phyloP scores from a whole-genome alignment of 352 stramenopile species.

The Phytophthora kernoviae region DNA sequence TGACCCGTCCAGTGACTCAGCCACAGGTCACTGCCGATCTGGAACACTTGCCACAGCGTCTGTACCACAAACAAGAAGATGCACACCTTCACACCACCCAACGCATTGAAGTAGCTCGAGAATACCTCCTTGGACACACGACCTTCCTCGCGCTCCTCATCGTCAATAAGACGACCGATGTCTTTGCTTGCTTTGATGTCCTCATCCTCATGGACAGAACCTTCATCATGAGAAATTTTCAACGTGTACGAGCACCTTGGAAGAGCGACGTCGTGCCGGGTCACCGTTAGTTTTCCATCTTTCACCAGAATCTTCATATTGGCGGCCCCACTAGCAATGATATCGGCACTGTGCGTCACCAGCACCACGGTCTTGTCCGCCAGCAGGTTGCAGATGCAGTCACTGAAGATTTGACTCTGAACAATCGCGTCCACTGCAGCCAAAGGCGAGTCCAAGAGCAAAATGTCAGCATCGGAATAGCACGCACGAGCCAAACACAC shows the following conservation, averaged over 20 bases:
- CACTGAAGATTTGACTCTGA: slow-evolving; percentile 86
- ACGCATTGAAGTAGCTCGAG: slow-evolving; percentile 39
- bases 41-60: slow-evolving; percentile 38
- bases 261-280: slow-evolving; percentile 13
- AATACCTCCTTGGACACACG: slow-evolving; percentile 51
- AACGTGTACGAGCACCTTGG: slow-evolving; percentile 15
- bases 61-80: slow-evolving; percentile 24
- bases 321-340: slow-evolving; percentile 38
- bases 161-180: slow-evolving; percentile 34
- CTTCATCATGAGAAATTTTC: slow-evolving; percentile 5
- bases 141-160: slow-evolving; percentile 50
- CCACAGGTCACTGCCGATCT: slow-evolving; percentile 43
- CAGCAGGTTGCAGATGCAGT: slow-evolving; percentile 41
- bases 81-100: slow-evolving; percentile 39
- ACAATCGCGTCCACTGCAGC: slow-evolving; percentile 94
- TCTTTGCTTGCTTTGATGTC: background rate
- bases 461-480: slow-evolving; percentile 62
- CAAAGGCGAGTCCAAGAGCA: slow-evolving; percentile 93
- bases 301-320: slow-evolving; percentile 37
- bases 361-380: slow-evolving; percentile 79
- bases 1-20: slow-evolving; percentile 44
- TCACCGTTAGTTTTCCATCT: slow-evolving; percentile 21
- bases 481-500: slow-evolving; percentile 67
- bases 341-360: slow-evolving; percentile 91
- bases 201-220: slow-evolving; percentile 8